Conservation (phyloP, 306 rosid species). For the Potentilla sterilis region DNA sequence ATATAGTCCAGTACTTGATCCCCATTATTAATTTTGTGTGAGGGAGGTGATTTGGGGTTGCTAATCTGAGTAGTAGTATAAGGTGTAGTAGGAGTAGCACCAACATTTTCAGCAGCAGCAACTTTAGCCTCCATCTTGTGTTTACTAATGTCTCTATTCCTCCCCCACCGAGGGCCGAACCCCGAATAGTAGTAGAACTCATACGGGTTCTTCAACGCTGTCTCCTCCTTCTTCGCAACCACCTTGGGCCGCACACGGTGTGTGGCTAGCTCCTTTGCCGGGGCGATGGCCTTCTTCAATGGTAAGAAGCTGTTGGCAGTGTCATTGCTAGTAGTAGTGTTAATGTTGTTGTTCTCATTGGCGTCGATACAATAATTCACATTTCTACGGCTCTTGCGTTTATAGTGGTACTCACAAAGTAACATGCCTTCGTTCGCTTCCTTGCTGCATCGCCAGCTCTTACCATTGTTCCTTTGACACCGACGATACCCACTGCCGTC, state of each 20-base stretch:
- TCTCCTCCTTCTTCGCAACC: neutral
- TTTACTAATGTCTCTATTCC: slow-evolving; percentile 39
- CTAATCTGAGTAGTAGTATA: neutral
- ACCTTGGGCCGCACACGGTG: neutral
- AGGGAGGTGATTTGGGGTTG: slow-evolving; percentile 9
- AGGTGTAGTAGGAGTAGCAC: neutral
- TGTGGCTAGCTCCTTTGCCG: neutral
- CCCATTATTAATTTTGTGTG: slow-evolving; percentile 14
- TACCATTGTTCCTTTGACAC: slow-evolving; percentile 31
- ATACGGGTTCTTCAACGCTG: slow-evolving; percentile 33
- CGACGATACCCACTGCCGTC: neutral
- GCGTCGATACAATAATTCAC: neutral
- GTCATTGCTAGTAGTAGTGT: neutral
- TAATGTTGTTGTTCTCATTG: neutral
- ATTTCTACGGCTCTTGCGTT: slow-evolving; percentile 16
- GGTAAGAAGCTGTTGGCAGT: neutral
- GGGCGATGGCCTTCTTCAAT: neutral
- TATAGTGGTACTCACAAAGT: slow-evolving; percentile 34
- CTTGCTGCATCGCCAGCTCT: slow-evolving; percentile 51
- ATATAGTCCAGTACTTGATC: slow-evolving; percentile 42
- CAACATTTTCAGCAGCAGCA: slow-evolving; percentile 4
- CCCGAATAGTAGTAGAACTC: slow-evolving; percentile 88
- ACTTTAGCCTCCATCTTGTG: slow-evolving; percentile 9
- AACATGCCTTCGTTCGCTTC: slow-evolving; percentile 32
- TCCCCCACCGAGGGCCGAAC: slow-evolving; percentile 70